phyloP scores from a whole-genome alignment of 257 asterid genomes.

The Forsythia viridissima region DNA sequence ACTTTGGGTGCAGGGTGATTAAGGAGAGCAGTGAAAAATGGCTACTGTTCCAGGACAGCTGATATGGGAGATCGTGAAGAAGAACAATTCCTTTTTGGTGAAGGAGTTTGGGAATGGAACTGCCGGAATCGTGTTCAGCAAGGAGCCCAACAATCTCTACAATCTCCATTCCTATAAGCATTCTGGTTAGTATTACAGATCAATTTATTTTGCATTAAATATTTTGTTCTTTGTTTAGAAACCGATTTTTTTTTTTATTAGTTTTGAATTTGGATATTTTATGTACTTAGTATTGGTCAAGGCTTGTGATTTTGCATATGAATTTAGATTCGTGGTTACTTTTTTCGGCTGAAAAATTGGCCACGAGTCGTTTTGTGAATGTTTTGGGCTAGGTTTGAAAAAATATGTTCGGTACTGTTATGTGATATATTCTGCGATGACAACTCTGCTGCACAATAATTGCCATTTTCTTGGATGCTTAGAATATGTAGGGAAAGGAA shows the following conservation, averaged over 20 bases:
- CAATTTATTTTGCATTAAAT: background rate
- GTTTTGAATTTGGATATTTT: background rate
- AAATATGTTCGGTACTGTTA: background rate
- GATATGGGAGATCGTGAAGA: slow-evolving; percentile 97
- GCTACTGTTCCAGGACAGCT: slow-evolving; percentile 85
- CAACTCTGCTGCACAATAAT: background rate
- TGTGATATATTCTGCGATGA: background rate
- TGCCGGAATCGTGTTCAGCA: slow-evolving; percentile 73
- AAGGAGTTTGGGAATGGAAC: slow-evolving; percentile 81
- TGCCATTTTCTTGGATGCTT: background rate
- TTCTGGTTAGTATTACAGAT: slow-evolving; percentile 53
- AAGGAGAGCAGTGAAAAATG: slow-evolving; percentile 43
- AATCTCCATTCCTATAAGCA: slow-evolving; percentile 89
- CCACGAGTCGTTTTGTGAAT: background rate
- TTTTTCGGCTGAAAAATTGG: background rate
- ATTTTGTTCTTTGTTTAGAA: background rate
- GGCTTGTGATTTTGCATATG: background rate
- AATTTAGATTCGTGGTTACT: background rate
- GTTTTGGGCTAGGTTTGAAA: background rate
- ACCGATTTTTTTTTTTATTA: background rate
- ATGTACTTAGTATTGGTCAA: background rate
- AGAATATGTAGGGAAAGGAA: background rate
- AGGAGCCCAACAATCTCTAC: slow-evolving; percentile 88
- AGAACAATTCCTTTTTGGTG: slow-evolving; percentile 74
- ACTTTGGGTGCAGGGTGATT: background rate